Base-by-base conservation (phyloP, 1,284 basidiomycete species). In the Apiotrichum veenhuisii region DNA sequence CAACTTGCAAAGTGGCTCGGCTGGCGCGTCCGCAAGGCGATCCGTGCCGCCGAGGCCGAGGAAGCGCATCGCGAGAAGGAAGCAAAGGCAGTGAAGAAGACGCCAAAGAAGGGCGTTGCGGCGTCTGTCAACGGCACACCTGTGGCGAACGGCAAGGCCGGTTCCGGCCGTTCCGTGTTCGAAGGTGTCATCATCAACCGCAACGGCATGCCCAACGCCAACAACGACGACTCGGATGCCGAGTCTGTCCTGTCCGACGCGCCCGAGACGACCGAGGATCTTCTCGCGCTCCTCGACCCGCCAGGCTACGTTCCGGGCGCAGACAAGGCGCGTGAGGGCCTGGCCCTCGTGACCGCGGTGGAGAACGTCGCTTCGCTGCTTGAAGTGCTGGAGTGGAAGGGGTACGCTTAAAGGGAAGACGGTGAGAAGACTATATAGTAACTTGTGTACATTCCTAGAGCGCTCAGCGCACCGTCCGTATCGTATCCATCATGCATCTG, bases 301-400 rank as follows among this genome's bases (percentile, higher is more conserved):
- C 23, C 48, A 23, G 65, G 64, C 14, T 69, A 68, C 41, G 40
- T 22, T 20, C 57, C 59, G 1, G 49, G 55, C 8, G 12, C 41
- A 17, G 61, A 63, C 38, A 40, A n/a, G 20, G 18, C 34, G 25
- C 33, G 37, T 5, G 54, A 58, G 36, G 51, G 57, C n/a, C 42
- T 46, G 20, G 14, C n/a, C 12, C 48, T 71, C 40, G 37, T 47
- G 5, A 18, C 8, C 18, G 33, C 12, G 9, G 17, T 59, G 11
- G 14, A 20, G 14, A 60, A 70, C 11, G 67, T 68, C 1, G 60
- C 37, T 2, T 52, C 55, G 33, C 68, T 70, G 62, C 57, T 74
- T n/a, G 61, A 66, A 40, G 66, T 67, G 27, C 54, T 74, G 18
- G 72, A 72, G 57, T 70, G 64, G 65, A 69, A 70, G 55, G 71